Percentiles rank a stretch among this genome's conserved stretches.
phyloP scores from a whole-genome alignment of 192 early-diverging fungal genomes.

The Entophlyctis luteolus region DNA sequence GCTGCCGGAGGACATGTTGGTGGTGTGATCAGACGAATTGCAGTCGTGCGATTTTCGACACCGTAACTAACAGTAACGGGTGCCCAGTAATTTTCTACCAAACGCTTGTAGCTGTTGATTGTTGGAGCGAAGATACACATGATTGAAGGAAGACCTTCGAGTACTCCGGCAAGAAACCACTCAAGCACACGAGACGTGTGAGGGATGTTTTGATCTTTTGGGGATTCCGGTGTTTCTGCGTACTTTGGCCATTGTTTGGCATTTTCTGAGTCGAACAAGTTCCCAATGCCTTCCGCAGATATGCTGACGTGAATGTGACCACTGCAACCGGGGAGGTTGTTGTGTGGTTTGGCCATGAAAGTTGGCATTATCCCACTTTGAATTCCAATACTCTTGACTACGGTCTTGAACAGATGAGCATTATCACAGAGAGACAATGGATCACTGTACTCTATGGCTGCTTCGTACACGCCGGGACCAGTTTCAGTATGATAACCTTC shows the following conservation, averaged over 20 bases:
- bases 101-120: constrained; percentile 79
- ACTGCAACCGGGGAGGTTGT: constrained; percentile 69
- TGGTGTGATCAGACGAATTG: constrained; percentile 72
- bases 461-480: constrained; percentile 79
- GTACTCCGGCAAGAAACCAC: constrained; percentile 16
- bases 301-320: constrained; percentile 71
- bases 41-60: constrained; percentile 64
- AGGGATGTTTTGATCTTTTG: neutral
- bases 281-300: constrained; percentile 5
- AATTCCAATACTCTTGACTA: constrained; percentile 68
- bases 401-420: constrained; percentile 73
- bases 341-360: constrained; percentile 83
- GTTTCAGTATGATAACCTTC: constrained; percentile 82
- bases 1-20: constrained; percentile 61
- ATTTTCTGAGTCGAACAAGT: constrained; percentile 1
- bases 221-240: neutral
- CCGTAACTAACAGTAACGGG: constrained; percentile 79
- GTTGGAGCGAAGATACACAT: constrained; percentile 72
- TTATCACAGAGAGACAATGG: constrained; percentile 63
- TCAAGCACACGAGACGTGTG: constrained; percentile 6
- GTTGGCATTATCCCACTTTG: constrained; percentile 67
- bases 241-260: neutral
- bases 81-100: constrained; percentile 82
- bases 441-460: constrained; percentile 62
- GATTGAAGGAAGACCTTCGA: constrained; percentile 50